A percentile compares a stretch with the other conserved stretches of the same genome.
These are phyloP conservation scores for Penicillium sp. DNA, from an alignment of 2,329 filamentous ascomycete species.

Conservation along the genomic window DNA sequence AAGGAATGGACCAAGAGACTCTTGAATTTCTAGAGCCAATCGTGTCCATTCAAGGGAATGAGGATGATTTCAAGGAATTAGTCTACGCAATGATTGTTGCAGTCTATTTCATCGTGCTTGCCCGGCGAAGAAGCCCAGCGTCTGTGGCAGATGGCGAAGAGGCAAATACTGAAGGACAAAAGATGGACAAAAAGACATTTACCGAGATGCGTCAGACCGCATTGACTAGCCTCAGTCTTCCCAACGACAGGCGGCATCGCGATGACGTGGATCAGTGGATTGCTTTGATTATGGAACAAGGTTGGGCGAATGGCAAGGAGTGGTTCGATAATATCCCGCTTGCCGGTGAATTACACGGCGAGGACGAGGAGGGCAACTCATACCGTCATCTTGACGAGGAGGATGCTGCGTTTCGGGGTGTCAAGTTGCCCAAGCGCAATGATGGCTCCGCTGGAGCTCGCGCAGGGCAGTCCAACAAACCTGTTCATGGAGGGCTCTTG, in stretches of 20 bases:
- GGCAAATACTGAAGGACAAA: conserved; percentile 28
- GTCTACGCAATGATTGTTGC: conserved; percentile 47
- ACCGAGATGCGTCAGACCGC: conserved; percentile 46
- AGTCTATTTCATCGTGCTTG: conserved; percentile 50
- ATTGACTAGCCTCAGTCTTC: conserved; percentile 40
- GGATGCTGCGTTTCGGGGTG: conserved; percentile 26
- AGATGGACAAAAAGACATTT: conserved; percentile 48
- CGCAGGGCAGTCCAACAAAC: conserved; percentile 18
- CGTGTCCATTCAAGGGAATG: conserved; percentile 49
- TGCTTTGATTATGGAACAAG: conserved; percentile 54
- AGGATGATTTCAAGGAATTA: conserved; percentile 49
- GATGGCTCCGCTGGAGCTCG: conserved; percentile 22
- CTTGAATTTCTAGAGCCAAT: conserved; percentile 43
- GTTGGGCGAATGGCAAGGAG: conserved; percentile 61
- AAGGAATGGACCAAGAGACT: conserved; percentile 46
- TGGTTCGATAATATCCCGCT: conserved; percentile 66
- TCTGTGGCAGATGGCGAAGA: conserved; percentile 15
- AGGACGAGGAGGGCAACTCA: conserved; percentile 38
- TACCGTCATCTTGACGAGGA: conserved; percentile 44
- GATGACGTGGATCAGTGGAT: conserved; percentile 66
- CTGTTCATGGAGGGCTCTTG: conserved; percentile 43
- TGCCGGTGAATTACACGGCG: conserved; percentile 41
- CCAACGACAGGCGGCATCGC: conserved; percentile 46
- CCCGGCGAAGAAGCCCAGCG: conserved; percentile 53
- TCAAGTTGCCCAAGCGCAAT: conserved; percentile 32